Base-by-base conservation (phyloP, 345 rosid genomes). In the Hibiscus trionum region DNA sequence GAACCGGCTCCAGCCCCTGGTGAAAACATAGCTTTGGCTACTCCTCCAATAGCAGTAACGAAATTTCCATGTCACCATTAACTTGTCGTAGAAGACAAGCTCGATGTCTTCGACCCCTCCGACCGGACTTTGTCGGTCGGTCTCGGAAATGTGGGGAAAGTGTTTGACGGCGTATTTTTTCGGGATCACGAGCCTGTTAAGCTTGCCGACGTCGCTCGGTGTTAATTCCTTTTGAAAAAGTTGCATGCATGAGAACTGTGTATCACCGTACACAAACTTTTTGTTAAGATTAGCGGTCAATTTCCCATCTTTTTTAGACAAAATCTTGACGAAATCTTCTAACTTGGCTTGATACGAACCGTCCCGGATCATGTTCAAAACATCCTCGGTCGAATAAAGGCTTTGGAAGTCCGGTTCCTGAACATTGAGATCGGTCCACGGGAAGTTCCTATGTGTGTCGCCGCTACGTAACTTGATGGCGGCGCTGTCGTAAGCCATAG, bases 121-220 rank as follows among this genome's bases (percentile, higher is more conserved):
- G 6, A 24, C 26, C 50, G 17, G 17, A 64, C 26, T 17, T 9
- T 74, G 82, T 12, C 9, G 57, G 1, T 64, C 71, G 2, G 75
- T 65, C 10, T 65, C 82, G 8, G 49, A 68, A 2, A 87, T 77
- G 6, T 19, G 73, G 1, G 96, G 90, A 16, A 91, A 75, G 76
- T 82, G 84, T 79, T 87, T 85, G 0, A 82, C 75, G 0, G 97
- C 96, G 67, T 47, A 80, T 78, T 83, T 91, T 76, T 91, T 91
- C 0, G 97, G 98, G 68, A 91, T 87, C 42, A 94, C 98, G 46
- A 94, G 87, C 74, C 97, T 80, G 24, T 94, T 94, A 4, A 94
- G 93, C 60, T 87, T 89, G 0, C 98, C 96, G 1, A 93, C 98
- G 69, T 93, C 96, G 21, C 97, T 93, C 0, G 97, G 93, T 1